phyloP scores from a whole-genome alignment of 2,329 filamentous ascomycete species.

The Pseudogymnoascus sp. region DNA sequence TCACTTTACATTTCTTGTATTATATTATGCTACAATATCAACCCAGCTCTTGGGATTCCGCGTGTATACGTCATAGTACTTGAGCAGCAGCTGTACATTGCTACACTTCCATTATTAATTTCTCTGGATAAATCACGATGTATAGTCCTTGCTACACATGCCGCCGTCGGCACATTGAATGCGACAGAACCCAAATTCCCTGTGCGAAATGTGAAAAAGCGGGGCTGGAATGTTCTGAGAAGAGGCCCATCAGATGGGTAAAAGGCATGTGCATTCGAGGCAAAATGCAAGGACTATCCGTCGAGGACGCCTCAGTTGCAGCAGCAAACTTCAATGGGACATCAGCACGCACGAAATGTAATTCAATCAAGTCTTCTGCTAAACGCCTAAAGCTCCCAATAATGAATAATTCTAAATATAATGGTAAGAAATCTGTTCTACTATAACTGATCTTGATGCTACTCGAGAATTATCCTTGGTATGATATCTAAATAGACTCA shows the following conservation, averaged over 20 bases:
- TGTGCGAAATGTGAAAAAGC: constrained; percentile 30
- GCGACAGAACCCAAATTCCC: constrained; percentile 26
- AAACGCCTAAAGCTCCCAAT: neutral
- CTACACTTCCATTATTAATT: neutral
- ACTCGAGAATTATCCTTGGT: neutral
- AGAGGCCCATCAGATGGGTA: constrained; percentile 31
- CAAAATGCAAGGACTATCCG: constrained; percentile 13
- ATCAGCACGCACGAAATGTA: neutral
- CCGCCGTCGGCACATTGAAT: constrained; percentile 31
- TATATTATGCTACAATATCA: neutral
- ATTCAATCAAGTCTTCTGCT: neutral
- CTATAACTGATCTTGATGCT: neutral
- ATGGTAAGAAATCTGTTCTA: neutral
- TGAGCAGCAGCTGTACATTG: neutral
- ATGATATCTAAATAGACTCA: neutral
- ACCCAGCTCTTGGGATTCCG: neutral
- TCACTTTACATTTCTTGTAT: neutral
- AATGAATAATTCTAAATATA: neutral
- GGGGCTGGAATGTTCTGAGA: constrained; percentile 29
- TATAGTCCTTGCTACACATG: constrained; percentile 29
- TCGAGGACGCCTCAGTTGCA: neutral
- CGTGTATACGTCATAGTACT: neutral
- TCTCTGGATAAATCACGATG: constrained; percentile 13
- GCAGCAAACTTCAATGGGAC: neutral
- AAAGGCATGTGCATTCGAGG: constrained; percentile 31